phyloP scores from a whole-genome alignment of 257 asterid species.

The Penstemon davidsonii region DNA sequence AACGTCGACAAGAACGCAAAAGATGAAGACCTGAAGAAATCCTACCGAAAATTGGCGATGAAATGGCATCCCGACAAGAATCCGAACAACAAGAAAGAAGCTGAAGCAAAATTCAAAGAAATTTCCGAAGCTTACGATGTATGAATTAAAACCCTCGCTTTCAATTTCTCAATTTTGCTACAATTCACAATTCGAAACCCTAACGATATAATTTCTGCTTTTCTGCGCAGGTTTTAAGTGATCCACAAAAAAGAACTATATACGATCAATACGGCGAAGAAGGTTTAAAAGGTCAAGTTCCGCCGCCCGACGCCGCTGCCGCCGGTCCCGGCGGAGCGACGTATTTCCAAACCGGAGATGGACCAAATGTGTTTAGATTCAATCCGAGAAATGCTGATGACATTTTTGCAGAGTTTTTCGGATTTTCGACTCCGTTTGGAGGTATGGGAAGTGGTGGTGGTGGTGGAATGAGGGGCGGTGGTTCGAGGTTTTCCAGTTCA shows the following conservation, averaged over 20 bases:
- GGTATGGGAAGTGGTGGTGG: constrained; percentile 62
- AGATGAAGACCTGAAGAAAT: constrained; percentile 76
- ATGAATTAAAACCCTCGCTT: not conserved
- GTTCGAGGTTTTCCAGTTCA: constrained; percentile 58
- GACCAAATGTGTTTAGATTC: constrained; percentile 68
- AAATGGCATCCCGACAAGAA: constrained; percentile 95
- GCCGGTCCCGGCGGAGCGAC: constrained; percentile 54
- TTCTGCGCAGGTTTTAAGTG: constrained; percentile 64
- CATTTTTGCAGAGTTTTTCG: constrained; percentile 79
- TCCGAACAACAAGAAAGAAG: constrained; percentile 75
- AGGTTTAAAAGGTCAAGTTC: constrained; percentile 85
- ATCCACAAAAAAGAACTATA: constrained; percentile 73
- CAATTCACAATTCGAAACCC: too few species aligned
- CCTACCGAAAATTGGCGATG: constrained; percentile 81
- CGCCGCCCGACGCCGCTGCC: constrained; percentile 68
- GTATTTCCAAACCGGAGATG: constrained; percentile 72
- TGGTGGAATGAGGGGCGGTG: too few species aligned
- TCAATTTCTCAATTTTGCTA: not conserved
- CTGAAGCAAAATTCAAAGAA: constrained; percentile 83
- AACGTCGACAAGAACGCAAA: too few species aligned
- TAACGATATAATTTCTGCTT: not conserved
- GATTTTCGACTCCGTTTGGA: constrained; percentile 68
- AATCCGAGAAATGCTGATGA: constrained; percentile 82
- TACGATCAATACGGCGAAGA: constrained; percentile 94
- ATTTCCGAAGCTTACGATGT: constrained; percentile 93